phyloP scores from a whole-genome alignment of 2,329 filamentous ascomycete genomes.

The Alternaria solani region DNA sequence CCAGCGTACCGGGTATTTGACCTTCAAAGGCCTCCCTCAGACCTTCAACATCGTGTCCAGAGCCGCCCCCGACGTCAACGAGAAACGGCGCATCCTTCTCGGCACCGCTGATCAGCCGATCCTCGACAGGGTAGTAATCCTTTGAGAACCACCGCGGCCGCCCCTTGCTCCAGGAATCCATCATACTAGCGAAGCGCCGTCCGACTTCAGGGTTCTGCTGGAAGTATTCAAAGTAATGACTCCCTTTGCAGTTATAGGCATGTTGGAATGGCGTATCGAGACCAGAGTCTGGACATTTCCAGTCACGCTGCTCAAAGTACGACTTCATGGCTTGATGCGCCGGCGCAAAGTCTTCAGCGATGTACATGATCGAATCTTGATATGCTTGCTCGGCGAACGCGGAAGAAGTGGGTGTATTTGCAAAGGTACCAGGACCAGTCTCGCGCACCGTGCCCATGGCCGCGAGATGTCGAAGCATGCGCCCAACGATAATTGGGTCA shows the following conservation, averaged over 20 bases:
- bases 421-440: slow-evolving; percentile 26
- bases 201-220: slow-evolving; percentile 32
- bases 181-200: slow-evolving; percentile 38
- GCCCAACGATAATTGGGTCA: slow-evolving; percentile 31
- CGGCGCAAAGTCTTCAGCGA: slow-evolving; percentile 31
- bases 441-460: slow-evolving; percentile 34
- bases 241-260: slow-evolving; percentile 30
- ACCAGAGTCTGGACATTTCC: slow-evolving; percentile 24
- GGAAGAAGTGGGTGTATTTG: slow-evolving; percentile 24
- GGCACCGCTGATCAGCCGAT: slow-evolving; percentile 31
- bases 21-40: slow-evolving; percentile 24
- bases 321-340: slow-evolving; percentile 26
- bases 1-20: slow-evolving; percentile 26
- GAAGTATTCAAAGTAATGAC: slow-evolving; percentile 35
- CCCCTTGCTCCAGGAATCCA: slow-evolving; percentile 37
- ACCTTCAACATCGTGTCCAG: slow-evolving; percentile 35
- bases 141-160: slow-evolving; percentile 33
- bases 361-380: slow-evolving; percentile 33
- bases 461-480: slow-evolving; percentile 41
- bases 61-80: slow-evolving; percentile 37
- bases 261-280: slow-evolving; percentile 35
- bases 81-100: slow-evolving; percentile 24
- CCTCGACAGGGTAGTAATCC: slow-evolving; percentile 35
- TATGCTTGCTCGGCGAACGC: slow-evolving; percentile 29
- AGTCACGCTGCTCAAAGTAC: slow-evolving; percentile 27